Base-by-base conservation (phyloP, 192 early-diverging fungal genomes). In the Backusella mclennaniae region DNA sequence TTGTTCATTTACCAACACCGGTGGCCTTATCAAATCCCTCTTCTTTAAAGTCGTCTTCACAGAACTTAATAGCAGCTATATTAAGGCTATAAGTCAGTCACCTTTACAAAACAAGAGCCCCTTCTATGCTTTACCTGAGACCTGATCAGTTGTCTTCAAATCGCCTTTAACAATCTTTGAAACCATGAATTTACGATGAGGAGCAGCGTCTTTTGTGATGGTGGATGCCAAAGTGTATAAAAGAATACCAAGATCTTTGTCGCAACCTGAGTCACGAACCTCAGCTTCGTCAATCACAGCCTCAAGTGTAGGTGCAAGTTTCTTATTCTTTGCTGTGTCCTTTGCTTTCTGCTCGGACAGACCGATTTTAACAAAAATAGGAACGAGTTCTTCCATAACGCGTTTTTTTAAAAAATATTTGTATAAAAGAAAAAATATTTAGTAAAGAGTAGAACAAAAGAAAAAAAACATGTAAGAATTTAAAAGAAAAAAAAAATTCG, bases 251-350 rank as follows among this genome's bases (percentile, higher is more conserved):
- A 80, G 82, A 4, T 83, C 71, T 76, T 93, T 89, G 31, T 90
- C 85, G 36, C 84, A 84, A 7, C 84, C 82, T 36, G 76, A 80
- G 35, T 83, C 71, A 23, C 76, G 75, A 69, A 86, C 79, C 17
- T 90, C 86, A 9, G 95, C 93, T 56, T 91, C 90, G 41, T 83
- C 76, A 69, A 97, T 93, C n/a, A 93, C 86, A 35, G 71, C 79
- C 72, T 90, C 87, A 38, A 99, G 87, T 26, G 86, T 89, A 6
- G 93, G 92, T 3, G 93, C 92, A 11, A 99, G 85, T 84, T 98
- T 99, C 84, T 99, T 99, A 88, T 99, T 99, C 71, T 90, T 91
- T 38, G 93, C 94, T 0, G 97, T 96, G 79, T 98, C 96, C 82
- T 94, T 94, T 74, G 97, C 97, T 83, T 98, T 97, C 76, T 91